Base-by-base conservation (phyloP, 768 basidiomycete genomes). In the Hemileccinum impolitum region DNA sequence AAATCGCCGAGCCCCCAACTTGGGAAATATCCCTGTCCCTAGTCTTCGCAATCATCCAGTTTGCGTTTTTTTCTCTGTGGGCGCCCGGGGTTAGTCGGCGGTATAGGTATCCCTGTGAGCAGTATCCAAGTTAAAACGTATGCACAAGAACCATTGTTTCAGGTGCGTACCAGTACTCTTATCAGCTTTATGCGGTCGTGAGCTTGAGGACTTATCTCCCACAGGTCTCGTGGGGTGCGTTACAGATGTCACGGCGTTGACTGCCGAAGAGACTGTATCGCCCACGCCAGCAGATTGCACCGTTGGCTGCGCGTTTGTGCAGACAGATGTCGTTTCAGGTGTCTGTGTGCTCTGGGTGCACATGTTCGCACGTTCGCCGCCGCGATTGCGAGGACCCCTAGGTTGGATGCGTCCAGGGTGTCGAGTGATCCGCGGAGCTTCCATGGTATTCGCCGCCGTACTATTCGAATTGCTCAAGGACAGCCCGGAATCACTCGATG, bases 21-120 rank as follows among this genome's bases (percentile, higher is more conserved):
- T 37, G 19, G 43, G 23, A 23, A 23, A 23, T 23, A 23, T 23
- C 23, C 23, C 13, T 13, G n/a, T 37, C 18, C 28, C 28, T 57
- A 51, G 35, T 49, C 47, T 13, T 52, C 48, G 15, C 45, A 47
- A 3, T 48, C 54, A 4, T 43, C 48, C 45, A 67, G 11, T 39
- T 52, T 67, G 23, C 65, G 63, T 45, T 60, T 64, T 47, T 48
- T 67, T 30, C n/a, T n/a, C 13, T 13, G 35, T 12, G 18, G 46
- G 51, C 51, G 51, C 1, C 36, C n/a, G 40, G 43, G 45, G 39
- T 52, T 50, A 13, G 15, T 28, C 23, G 8, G 7, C 1, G 21
- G 18, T n/a, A 2, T 13, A 25, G 18, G 30, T 12, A 3, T 14
- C 12, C 26, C 25, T 25, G 19, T 30, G 15, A 12, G 28, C 14